A percentile compares a stretch with the other conserved stretches of the same genome.
These are phyloP conservation scores for Arthrocladium fulminans DNA, from an alignment of 2,329 filamentous ascomycete species.

Conservation along the genomic window DNA sequence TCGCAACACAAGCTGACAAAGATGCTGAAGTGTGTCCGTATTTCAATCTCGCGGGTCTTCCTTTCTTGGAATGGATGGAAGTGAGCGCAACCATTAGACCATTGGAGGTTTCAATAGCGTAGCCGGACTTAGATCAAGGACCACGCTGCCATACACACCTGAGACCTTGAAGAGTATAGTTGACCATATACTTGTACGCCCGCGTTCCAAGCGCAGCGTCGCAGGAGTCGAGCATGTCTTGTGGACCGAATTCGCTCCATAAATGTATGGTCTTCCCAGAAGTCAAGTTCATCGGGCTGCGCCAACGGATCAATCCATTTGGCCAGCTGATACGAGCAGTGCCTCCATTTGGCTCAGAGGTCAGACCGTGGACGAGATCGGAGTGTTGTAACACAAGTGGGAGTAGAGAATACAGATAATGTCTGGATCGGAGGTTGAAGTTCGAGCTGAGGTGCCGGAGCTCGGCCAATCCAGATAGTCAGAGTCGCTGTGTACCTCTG, in stretches of 20 bases:
- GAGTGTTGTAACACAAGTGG: no score
- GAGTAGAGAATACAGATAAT: no score
- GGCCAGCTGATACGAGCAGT: no score
- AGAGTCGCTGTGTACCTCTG: no score
- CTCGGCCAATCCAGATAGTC: no score
- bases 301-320: background rate
- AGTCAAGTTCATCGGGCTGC: background rate
- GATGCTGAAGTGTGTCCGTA: background rate
- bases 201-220: background rate
- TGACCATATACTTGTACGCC: background rate
- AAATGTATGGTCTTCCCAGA: background rate
- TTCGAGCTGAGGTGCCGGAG: no score
- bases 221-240: background rate
- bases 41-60: background rate
- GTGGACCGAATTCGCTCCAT: background rate
- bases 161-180: background rate
- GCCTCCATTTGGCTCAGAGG: no score
- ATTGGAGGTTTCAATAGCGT: background rate
- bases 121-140: background rate
- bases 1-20: background rate
- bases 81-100: background rate
- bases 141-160: background rate
- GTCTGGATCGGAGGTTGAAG: no score
- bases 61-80: background rate
- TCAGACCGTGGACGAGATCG: no score